phyloP scores from a whole-genome alignment of 164 flowering plant genomes.

The Dillenia turbinata region DNA sequence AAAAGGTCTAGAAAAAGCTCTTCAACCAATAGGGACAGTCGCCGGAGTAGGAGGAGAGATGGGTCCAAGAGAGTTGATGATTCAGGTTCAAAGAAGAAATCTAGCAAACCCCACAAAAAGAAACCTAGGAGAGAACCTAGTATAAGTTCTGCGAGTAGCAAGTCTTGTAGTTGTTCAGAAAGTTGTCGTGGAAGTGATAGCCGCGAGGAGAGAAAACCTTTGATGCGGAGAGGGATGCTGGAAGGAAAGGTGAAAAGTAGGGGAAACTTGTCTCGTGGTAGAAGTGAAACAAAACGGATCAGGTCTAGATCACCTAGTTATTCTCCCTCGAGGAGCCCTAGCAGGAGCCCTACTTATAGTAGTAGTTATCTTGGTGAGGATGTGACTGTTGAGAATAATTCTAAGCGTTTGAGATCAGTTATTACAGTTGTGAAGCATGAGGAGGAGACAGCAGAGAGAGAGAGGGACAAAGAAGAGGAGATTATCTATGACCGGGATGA shows the following conservation, averaged over 20 bases:
- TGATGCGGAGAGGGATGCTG: slow-evolving; percentile 28
- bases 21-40: slow-evolving; percentile 24
- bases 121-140: slow-evolving; percentile 39
- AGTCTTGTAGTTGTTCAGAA: slow-evolving; percentile 47
- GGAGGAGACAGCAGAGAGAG: slow-evolving; percentile 15
- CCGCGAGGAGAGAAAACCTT: slow-evolving; percentile 21
- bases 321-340: slow-evolving; percentile 28
- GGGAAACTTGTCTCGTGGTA: slow-evolving; percentile 12
- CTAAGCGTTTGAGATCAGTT: slow-evolving; percentile 55
- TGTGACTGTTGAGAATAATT: slow-evolving; percentile 20
- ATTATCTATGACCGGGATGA: slow-evolving; percentile 50
- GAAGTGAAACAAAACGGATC: slow-evolving; percentile 13
- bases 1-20: slow-evolving; percentile 39
- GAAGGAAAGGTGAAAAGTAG: slow-evolving; percentile 20
- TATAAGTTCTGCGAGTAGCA: slow-evolving; percentile 41
- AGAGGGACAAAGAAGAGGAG: slow-evolving; percentile 35
- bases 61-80: slow-evolving; percentile 28
- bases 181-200: slow-evolving; percentile 20
- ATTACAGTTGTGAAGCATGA: slow-evolving; percentile 24
- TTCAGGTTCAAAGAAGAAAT: slow-evolving; percentile 32
- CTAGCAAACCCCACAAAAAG: slow-evolving; percentile 24
- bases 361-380: slow-evolving; percentile 25
- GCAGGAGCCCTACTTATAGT: slow-evolving; percentile 1
- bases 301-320: slow-evolving; percentile 39
- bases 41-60: slow-evolving; percentile 32